These are phyloP conservation scores for Ilex aquifolium DNA, from an alignment of 257 asterid species.

Conservation along the genomic window DNA sequence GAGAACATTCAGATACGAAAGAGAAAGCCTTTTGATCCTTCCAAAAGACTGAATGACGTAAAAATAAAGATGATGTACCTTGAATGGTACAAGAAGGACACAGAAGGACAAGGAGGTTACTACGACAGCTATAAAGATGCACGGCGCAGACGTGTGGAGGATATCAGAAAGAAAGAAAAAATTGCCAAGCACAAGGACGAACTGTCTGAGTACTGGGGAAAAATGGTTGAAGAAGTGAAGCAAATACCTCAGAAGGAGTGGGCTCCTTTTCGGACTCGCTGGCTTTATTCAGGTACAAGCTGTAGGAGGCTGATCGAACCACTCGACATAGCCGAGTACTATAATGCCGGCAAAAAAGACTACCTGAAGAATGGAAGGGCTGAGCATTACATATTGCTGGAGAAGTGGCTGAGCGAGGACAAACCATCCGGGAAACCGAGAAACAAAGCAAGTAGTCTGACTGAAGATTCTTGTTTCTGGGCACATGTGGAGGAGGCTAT, in stretches of 20 bases:
- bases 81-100: conserved; percentile 29
- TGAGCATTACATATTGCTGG: conserved; percentile 22
- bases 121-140: conserved; percentile 12
- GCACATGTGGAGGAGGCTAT: conserved; percentile 34
- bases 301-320: conserved; percentile 35
- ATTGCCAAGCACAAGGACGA: conserved; percentile 16
- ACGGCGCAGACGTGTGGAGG: conserved; percentile 3
- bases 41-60: conserved; percentile 23
- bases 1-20: neutral
- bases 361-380: conserved; percentile 16
- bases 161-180: conserved; percentile 16
- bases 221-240: conserved; percentile 18
- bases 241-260: conserved; percentile 24
- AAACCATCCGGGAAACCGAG: conserved; percentile 2
- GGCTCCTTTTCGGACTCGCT: conserved; percentile 16
- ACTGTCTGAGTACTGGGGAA: conserved; percentile 22
- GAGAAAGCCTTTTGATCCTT: conserved; percentile 16
- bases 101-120: conserved; percentile 22
- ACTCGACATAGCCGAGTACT: conserved; percentile 33
- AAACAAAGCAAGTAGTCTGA: conserved; percentile 17
- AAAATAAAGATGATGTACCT: conserved; percentile 23
- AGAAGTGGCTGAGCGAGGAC: conserved; percentile 26
- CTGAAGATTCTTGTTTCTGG: conserved; percentile 34
- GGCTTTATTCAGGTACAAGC: conserved; percentile 31
- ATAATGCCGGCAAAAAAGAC: conserved; percentile 18